phyloP scores from a whole-genome alignment of 164 flowering plant genomes.

The Tetrastigma voinierianum region DNA sequence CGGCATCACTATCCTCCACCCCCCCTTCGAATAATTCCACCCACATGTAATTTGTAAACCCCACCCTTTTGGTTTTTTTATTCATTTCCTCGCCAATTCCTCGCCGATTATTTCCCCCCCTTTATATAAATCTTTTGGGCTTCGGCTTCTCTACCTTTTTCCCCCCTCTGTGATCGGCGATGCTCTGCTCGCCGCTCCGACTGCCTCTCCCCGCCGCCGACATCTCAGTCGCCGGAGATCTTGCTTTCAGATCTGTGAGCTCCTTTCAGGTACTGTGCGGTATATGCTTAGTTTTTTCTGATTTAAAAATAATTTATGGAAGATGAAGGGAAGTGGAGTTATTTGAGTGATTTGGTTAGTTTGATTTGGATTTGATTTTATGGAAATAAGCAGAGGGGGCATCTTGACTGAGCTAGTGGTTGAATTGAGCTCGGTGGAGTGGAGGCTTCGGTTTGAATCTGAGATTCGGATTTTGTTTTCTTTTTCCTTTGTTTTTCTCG shows the following conservation, averaged over 20 bases:
- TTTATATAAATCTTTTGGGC: background rate
- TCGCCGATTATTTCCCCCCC: conserved; percentile 15
- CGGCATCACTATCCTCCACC: conserved; percentile 28
- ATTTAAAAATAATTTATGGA: no score
- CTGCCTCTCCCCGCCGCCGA: background rate
- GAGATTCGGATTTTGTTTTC: background rate
- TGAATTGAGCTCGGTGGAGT: background rate
- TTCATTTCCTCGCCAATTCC: conserved; percentile 12
- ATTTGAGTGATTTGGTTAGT: background rate
- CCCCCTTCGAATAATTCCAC: conserved; percentile 24
- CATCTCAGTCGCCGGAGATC: conserved; percentile 6
- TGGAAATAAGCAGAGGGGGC: background rate
- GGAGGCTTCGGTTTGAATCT: background rate
- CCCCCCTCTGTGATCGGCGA: background rate
- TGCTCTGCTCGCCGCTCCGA: conserved; percentile 3
- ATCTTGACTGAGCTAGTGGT: background rate
- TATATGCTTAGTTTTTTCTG: conserved; percentile 1
- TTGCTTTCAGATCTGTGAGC: conserved; percentile 5
- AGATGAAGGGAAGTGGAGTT: background rate
- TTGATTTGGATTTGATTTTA: background rate
- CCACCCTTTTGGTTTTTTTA: conserved; percentile 2
- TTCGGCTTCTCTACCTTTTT: background rate
- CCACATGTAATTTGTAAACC: conserved; percentile 15
- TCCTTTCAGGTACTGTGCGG: background rate
- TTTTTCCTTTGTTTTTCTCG: background rate